Evolutionary conservation across 2,329 filamentous ascomycete species (phyloP).

Genomic region (Diaporthe eres): DNA sequence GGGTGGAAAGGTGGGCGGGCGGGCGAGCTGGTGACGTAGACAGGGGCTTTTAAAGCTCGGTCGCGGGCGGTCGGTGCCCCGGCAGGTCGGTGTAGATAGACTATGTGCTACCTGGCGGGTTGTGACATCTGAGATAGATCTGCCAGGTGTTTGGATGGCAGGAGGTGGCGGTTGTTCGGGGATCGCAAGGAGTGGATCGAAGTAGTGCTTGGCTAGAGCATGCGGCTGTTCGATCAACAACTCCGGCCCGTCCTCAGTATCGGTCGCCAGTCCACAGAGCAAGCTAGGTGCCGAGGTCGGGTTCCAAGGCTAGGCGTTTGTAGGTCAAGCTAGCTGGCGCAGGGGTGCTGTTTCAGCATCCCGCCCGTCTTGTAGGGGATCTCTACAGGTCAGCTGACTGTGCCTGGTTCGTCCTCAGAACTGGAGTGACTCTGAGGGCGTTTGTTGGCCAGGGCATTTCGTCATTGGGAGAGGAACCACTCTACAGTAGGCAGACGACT

Average conservation of each 20-base stretch:
- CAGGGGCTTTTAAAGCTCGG: not conserved
- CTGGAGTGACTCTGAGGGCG: not conserved
- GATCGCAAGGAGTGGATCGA: conserved; percentile 1
- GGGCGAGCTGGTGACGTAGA: conserved; percentile 30
- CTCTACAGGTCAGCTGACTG: conserved; percentile 24
- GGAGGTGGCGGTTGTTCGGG: not conserved
- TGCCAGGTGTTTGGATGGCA: not conserved
- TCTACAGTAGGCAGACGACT: not conserved
- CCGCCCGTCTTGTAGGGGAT: not conserved
- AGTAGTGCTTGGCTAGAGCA: not conserved
- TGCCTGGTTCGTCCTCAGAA: not conserved
- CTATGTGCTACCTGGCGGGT: not conserved
- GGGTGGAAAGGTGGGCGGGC: conserved; percentile 8
- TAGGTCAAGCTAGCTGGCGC: conserved; percentile 1
- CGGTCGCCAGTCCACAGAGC: not conserved
- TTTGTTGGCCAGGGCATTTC: not conserved
- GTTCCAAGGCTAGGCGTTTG: not conserved
- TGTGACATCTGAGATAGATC: not conserved
- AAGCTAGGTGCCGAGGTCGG: conserved; percentile 13
- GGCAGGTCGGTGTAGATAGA: not conserved
- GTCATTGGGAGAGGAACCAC: not conserved
- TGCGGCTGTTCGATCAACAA: conserved; percentile 2
- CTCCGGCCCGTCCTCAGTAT: not conserved
- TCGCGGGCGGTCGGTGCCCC: not conserved
- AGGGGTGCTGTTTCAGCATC: conserved; percentile 19